Base-by-base conservation (phyloP, 1,139 yeast genomes). In the Zhuliangozyma blackwelliae region DNA sequence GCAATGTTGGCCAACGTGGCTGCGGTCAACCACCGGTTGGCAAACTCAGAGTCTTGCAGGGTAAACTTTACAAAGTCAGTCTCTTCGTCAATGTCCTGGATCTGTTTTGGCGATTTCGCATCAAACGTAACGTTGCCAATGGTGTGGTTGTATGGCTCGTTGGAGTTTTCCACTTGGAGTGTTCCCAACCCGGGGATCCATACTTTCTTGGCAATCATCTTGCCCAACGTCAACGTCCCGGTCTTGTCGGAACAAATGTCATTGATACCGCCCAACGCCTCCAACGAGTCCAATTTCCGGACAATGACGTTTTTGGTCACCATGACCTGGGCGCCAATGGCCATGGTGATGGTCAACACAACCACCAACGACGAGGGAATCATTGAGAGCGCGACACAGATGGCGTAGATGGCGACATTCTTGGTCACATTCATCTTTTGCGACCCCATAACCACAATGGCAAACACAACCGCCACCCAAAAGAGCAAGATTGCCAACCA, bases 241-340 rank as follows among this genome's bases (percentile, higher is more conserved):
- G 94, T 84, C 55, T 84, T 84, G 63, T 84, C 94, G n/a, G 47
- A 83, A 59, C 94, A 84, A 50, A 84, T 82, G 52, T 83, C 90
- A 54, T 82, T 80, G 40, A 84, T 82, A 23, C 90, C 84, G 21
- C 94, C 94, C 32, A 84, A 67, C 21, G 89, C 89, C 55, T 84
- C 94, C 33, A 84, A 68, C 2, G 94, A 82, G 53, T 84, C 92
- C 41, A 85, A 68, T 50, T 82, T 84, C 51, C 94, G 71, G 13
- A 85, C 89, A 59, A 85, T 80, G 27, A 85, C 94, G 51, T 82
- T 68, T 51, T 82, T 74, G 34, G 63, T 59, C 29, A 80, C 83
- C 94, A 85, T 85, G 11, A 79, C 83, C 49, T 81, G 82, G 28
- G 94, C 85, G 20, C 94, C 94, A 43, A 83, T 82, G 7, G 94